Base-by-base conservation (phyloP, 2,329 filamentous ascomycete species). In the Exophiala oligosperma region DNA sequence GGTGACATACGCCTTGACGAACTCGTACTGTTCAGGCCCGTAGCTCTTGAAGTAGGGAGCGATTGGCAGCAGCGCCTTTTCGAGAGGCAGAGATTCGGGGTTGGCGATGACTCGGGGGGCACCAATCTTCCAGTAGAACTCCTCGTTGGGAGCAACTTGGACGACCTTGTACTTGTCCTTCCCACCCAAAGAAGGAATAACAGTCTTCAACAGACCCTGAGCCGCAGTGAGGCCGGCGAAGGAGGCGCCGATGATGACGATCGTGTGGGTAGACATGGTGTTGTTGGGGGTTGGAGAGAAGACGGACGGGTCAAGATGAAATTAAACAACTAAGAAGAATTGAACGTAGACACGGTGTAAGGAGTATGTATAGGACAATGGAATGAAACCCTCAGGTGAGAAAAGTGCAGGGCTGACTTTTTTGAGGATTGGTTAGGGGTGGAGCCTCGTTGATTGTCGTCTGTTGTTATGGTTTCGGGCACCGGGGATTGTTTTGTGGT, bases 121-220 rank as follows among this genome's bases (percentile, higher is more conserved):
- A 1, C 78, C 81, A 24, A 80, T 70, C 41, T 78, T 77, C 68
- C 77, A 84, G 73, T 76, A 85, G 72, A 80, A 83, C 41, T 77
- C 72, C 3, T 75, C 72, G 12, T 79, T 79, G 3, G 82, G 81
- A 55, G 81, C 79, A 64, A 87, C 74, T 17, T 85, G 72, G 53
- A 79, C 78, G 44, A 87, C 71, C 56, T 81, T 81, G 67, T 83
- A 81, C 9, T 74, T 49, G 73, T 56, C 61, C 68, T 50, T 68
- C 65, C 38, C 70, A 65, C 3, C 65, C 55, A 26, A 67, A 67
- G 40, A 65, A 51, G 70, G 66, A 17, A 69, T 46, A 47, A 68
- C 66, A 48, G 69, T 68, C 52, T 70, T 70, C 24, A 77, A 70
- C 49, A 77, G 65, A 12, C 67, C 64, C 56, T 76, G 73, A 35